Percentiles rank a stretch among this genome's conserved stretches.
phyloP scores from a whole-genome alignment of 768 basidiomycete genomes.

The Russula brevipes region DNA sequence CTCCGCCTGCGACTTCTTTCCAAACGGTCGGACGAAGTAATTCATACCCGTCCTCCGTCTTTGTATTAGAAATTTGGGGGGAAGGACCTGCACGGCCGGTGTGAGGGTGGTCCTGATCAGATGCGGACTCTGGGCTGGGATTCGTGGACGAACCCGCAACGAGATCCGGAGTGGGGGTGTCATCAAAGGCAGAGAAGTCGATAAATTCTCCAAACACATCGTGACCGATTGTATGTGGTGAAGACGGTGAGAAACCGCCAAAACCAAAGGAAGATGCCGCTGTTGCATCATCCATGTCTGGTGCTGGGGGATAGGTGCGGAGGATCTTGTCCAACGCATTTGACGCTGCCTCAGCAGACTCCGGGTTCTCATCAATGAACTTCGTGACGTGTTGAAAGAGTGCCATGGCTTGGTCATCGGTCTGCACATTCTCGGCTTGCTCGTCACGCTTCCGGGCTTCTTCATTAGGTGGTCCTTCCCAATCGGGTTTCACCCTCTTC shows the following conservation, averaged over 20 bases:
- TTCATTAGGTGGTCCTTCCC: conserved; percentile 54
- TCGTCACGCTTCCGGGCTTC: conserved; percentile 33
- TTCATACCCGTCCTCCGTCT: conserved; percentile 38
- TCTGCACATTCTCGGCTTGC: conserved; percentile 41
- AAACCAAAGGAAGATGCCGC: conserved; percentile 25
- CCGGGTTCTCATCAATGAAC: conserved; percentile 48
- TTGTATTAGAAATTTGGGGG: conserved; percentile 42
- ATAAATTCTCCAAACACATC: conserved; percentile 59
- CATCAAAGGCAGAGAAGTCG: conserved; percentile 56
- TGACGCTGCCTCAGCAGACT: conserved; percentile 41
- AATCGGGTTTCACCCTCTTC: conserved; percentile 67
- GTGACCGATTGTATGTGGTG: conserved; percentile 30
- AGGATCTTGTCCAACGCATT: conserved; percentile 60
- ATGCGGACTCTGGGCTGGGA: conserved; percentile 69
- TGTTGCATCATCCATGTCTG: conserved; percentile 40
- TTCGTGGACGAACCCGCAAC: conserved; percentile 66
- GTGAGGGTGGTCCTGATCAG: conserved; percentile 48
- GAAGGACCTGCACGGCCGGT: conserved; percentile 40
- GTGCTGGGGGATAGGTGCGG: conserved; percentile 43
- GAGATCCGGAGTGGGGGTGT: conserved; percentile 71
- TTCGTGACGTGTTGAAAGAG: conserved; percentile 64
- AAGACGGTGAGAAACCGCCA: conserved; percentile 29
- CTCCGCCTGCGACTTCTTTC: conserved; percentile 72
- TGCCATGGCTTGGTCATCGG: conserved; percentile 57
- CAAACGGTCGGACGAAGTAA: conserved; percentile 53